Base-by-base conservation (phyloP, 2,329 filamentous ascomycete species). In the Ceratocystis ficicola region DNA sequence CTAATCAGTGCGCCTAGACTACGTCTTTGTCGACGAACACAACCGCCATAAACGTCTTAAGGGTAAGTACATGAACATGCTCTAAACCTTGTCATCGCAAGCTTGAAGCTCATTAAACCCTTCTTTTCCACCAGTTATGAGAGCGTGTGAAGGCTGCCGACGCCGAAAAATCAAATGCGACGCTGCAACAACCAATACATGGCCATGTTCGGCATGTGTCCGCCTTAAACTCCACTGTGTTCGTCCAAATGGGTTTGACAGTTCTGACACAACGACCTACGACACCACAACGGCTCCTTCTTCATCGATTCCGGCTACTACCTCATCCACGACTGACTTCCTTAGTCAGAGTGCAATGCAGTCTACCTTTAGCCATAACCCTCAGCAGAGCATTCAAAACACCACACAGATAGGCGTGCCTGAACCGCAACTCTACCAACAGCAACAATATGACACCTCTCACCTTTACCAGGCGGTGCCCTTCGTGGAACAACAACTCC, bases 1-100 rank as follows among this genome's bases (percentile, higher is more conserved):
- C 75, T 77, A 71, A 78, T 71, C 52, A 41, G 62, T 44, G 66
- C 66, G 70, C 70, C 67, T 73, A 95, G 92, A 96, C 75, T 97
- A 96, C 88, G 94, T 97, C 72, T 97, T 97, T 74, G 94, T 97
- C 67, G 93, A 97, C 76, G 93, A 97, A 76, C 94, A 97, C 76
- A 97, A 97, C 78, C 88, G 94, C 69, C 94, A 97, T 77, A 97
- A 97, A 77, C 85, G 93, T 71, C 79, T 97, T 69, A 97, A 97
- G 82, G 90, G 90, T 94, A 83, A 71, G 76, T 41, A 52, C 44
- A 52, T 60, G 63, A 61, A 28, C 28, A 30, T 20, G 4, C 8
- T 8, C 12, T 44, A 30, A 22, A 12, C 15, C 48, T 5, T 17
- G 2, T 63, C 8, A 15, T 44, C 10, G 25, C 10, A 15, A 20